These are phyloP conservation scores for Magnusiomyces paraingens DNA, from an alignment of 1,139 yeast species.

Conservation along the genomic window DNA sequence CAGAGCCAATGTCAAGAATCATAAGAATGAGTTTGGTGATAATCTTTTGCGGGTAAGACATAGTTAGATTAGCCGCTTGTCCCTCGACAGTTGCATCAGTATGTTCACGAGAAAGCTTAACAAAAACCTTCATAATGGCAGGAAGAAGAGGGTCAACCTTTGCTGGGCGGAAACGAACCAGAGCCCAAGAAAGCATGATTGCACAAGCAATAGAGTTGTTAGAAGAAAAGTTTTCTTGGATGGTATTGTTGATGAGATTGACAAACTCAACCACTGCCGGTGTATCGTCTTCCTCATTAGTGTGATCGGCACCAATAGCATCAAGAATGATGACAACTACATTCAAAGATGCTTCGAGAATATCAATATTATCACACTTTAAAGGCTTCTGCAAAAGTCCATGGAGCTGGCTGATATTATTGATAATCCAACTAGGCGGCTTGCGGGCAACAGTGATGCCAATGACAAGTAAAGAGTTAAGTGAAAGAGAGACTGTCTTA, in stretches of 20 bases:
- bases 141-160: constrained; percentile 59
- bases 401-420: constrained; percentile 61
- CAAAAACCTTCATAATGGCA: constrained; percentile 74
- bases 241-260: constrained; percentile 54
- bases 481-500: constrained; percentile 53
- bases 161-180: constrained; percentile 67
- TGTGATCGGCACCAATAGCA: constrained; percentile 26
- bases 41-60: constrained; percentile 59
- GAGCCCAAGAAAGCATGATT: constrained; percentile 76
- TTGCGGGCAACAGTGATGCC: constrained; percentile 82
- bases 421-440: constrained; percentile 65
- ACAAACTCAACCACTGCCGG: constrained; percentile 61
- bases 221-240: constrained; percentile 76
- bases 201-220: constrained; percentile 89
- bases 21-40: constrained; percentile 71
- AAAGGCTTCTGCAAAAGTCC: constrained; percentile 75
- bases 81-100: constrained; percentile 31
- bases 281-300: constrained; percentile 43
- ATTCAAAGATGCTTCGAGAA: constrained; percentile 73
- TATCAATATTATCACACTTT: constrained; percentile 72
- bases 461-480: constrained; percentile 86
- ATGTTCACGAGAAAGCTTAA: constrained; percentile 84
- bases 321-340: constrained; percentile 59
- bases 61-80: constrained; percentile 10
- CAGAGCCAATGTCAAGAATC: constrained; percentile 68